These are phyloP conservation scores for Cyclotella sp. DNA, from an alignment of 108 stramenopile species.

Conservation along the genomic window DNA sequence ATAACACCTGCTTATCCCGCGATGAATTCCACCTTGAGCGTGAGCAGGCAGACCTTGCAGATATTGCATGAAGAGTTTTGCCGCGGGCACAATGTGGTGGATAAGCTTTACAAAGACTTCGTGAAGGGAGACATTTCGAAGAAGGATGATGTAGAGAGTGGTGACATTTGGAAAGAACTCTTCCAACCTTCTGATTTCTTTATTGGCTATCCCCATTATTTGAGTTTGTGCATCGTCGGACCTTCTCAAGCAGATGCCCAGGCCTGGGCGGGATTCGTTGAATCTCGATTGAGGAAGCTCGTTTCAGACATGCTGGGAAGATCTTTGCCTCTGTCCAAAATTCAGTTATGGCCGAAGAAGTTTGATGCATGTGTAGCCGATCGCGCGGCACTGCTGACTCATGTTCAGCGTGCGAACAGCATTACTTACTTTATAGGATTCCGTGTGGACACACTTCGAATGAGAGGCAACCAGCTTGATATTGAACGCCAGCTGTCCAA, in stretches of 20 bases:
- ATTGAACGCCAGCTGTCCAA: conserved; percentile 82
- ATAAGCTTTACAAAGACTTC: conserved; percentile 78
- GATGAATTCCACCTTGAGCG: conserved; percentile 95
- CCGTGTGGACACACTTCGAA: conserved; percentile 75
- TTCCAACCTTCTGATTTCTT: conserved; percentile 97
- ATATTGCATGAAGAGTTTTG: conserved; percentile 90
- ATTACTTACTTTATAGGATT: conserved; percentile 89
- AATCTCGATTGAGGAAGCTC: conserved; percentile 90
- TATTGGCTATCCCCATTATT: conserved; percentile 92
- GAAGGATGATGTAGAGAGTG: conserved; percentile 39
- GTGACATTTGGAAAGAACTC: conserved; percentile 78
- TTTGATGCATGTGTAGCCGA: conserved; percentile 85
- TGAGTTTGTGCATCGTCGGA: conserved; percentile 93
- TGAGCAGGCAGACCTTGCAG: conserved; percentile 85
- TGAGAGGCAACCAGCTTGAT: conserved; percentile 87
- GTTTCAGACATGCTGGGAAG: conserved; percentile 80
- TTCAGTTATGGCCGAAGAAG: conserved; percentile 93
- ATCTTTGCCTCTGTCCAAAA: conserved; percentile 80
- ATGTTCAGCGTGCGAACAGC: conserved; percentile 79
- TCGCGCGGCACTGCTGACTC: conserved; percentile 70
- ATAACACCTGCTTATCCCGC: conserved; percentile 99
- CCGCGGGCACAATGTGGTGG: conserved; percentile 76
- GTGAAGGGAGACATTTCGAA: conserved; percentile 43
- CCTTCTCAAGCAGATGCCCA: conserved; percentile 89
- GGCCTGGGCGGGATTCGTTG: conserved; percentile 93